A percentile compares a stretch with the other conserved stretches of the same genome.
Evolutionary conservation across 495 filamentous ascomycete species (phyloP).

Genomic region (Friedmanniomyces simplex): DNA sequence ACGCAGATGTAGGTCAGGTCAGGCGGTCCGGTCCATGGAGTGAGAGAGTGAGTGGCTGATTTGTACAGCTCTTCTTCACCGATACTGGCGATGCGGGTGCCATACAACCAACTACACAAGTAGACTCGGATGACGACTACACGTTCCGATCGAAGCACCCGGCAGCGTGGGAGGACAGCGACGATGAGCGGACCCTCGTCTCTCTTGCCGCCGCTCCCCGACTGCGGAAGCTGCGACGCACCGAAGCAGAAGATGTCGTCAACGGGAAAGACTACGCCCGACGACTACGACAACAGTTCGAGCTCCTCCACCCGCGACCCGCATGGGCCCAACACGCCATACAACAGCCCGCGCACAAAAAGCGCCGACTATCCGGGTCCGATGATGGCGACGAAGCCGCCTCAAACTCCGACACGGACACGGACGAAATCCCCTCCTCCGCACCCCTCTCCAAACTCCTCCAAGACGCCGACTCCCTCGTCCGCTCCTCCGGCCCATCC

Average conservation of each 20-base stretch:
- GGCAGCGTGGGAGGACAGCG: conserved; percentile 86
- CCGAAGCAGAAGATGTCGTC: conserved; percentile 75
- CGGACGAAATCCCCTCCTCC: conserved; percentile 49
- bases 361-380: conserved; percentile 35
- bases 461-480: conserved; percentile 50
- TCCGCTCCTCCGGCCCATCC: conserved; percentile 10
- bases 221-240: conserved; percentile 67
- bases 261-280: conserved; percentile 75
- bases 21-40: conserved; percentile 7
- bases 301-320: conserved; percentile 59
- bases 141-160: conserved; percentile 33
- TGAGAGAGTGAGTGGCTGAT: conserved; percentile 21
- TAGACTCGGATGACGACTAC: conserved; percentile 21
- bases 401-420: conserved; percentile 39
- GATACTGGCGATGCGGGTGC: conserved; percentile 48
- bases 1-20: conserved; percentile 55
- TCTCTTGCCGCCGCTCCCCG: conserved; percentile 64
- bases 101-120: conserved; percentile 23
- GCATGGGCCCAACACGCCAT: conserved; percentile 57
- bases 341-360: conserved; percentile 28
- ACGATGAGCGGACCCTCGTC: conserved; percentile 77
- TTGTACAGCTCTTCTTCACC: conserved; percentile 54
- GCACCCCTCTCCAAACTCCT: conserved; percentile 74
- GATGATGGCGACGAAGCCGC: conserved; percentile 10
- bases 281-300: conserved; percentile 65